A percentile compares a stretch with the other conserved stretches of the same genome.
Conservation (phyloP, 768 basidiomycete species). For the Pleurotus salmoneostramineus region DNA sequence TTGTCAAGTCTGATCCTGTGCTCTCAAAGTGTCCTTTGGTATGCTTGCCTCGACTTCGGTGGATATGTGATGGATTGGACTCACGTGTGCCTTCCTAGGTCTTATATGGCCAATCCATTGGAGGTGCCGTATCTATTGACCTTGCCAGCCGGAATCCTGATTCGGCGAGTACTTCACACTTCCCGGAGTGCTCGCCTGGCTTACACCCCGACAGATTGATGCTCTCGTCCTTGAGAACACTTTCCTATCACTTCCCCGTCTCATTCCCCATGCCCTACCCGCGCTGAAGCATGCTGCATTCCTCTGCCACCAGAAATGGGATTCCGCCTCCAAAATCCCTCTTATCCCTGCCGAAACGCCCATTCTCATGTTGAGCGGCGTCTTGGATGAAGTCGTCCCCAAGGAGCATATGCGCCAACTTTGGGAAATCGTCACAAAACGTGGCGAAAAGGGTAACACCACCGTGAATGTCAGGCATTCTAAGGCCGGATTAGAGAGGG, state of each 20-base stretch:
- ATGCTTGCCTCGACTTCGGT: constrained; percentile 16
- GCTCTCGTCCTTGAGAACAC: constrained; percentile 93
- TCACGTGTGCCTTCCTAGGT: constrained; percentile 34
- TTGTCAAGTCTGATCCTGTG: constrained; percentile 56
- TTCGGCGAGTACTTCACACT: constrained; percentile 39
- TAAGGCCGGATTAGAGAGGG: constrained; percentile 48
- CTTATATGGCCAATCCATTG: constrained; percentile 83
- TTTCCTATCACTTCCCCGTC: constrained; percentile 77
- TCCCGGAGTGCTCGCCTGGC: not conserved
- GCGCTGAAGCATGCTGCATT: constrained; percentile 68
- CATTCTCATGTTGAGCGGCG: constrained; percentile 80
- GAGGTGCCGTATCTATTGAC: constrained; percentile 90
- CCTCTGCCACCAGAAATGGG: constrained; percentile 87
- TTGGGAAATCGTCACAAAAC: constrained; percentile 58
- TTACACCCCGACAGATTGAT: constrained; percentile 43
- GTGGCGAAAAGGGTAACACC: constrained; percentile 39
- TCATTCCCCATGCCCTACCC: constrained; percentile 82
- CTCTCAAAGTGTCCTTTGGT: constrained; percentile 70
- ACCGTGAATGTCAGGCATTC: constrained; percentile 25
- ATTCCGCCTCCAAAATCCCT: constrained; percentile 64
- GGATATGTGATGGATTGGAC: not conserved
- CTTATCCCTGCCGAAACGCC: constrained; percentile 63
- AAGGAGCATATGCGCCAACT: constrained; percentile 71
- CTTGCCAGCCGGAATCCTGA: constrained; percentile 75
- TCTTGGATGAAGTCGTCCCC: constrained; percentile 69